Base-by-base conservation (phyloP, 768 basidiomycete genomes). In the Tremella mesenterica region DNA sequence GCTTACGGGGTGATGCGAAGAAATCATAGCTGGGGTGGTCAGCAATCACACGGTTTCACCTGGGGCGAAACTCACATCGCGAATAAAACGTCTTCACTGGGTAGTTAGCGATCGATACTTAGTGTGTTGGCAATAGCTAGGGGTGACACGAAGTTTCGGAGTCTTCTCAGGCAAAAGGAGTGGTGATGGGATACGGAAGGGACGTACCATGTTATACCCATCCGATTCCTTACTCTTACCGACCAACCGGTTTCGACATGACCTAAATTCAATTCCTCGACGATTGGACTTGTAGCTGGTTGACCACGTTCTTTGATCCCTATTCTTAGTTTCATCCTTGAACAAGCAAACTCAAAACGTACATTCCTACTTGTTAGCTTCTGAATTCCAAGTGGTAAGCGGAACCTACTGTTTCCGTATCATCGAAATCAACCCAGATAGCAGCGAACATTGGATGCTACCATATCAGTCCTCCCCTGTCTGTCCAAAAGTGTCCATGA, bases 281-380 rank as follows among this genome's bases (percentile, higher is more conserved):
- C 69, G 21, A 73, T 73, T 12, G 71, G 71, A 0, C 64, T 65
- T 16, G 71, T 73, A n/a, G 71, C 71, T 10, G 71, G 71, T 49
- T 73, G 71, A 45, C 71, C 71, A 21, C 71, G 50, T 56, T 73
- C 71, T 62, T 73, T 73, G 62, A 73, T 71, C 69, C 69, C 71
- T 73, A 41, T 12, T 14, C n/a, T 16, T 18, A 16, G n/a, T n/a
- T n/a, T n/a, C n/a, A n/a, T n/a, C n/a, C n/a, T n/a, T n/a, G n/a
- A n/a, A n/a, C n/a, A n/a, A 28, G 52, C 34, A 10, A 41, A 1
- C 13, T 47, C 51, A 44, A 13, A 16, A 25, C 20, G 21, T 54
- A 7, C 20, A 16, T 27, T 9, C 39, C 21, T 23, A 18, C 34
- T 39, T 12, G 14, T 14, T 41, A 28, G 25, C 16, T 14, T 16